phyloP scores from a whole-genome alignment of 495 filamentous ascomycete species.

The Penicillium dipodomyicola region DNA sequence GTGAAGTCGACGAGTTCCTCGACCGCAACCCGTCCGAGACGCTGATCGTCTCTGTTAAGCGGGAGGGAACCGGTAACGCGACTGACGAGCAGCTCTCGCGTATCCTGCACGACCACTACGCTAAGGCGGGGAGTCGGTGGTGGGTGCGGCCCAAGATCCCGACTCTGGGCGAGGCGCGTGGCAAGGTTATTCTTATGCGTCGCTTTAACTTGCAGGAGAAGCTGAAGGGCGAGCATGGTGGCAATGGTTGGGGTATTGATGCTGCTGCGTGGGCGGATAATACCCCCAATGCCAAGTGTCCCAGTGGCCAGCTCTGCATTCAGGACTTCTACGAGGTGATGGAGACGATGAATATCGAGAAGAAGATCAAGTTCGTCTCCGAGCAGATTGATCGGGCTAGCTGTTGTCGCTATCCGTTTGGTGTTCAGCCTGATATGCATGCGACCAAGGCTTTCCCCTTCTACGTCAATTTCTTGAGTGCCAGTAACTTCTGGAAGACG shows the following conservation, averaged over 20 bases:
- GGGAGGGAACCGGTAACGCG: slow-evolving; percentile 77
- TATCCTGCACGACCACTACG: slow-evolving; percentile 70
- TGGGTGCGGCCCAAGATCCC: slow-evolving; percentile 78
- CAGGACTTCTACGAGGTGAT: slow-evolving; percentile 95
- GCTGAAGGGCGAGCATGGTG: slow-evolving; percentile 57
- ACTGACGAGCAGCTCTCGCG: slow-evolving; percentile 77
- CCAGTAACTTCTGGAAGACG: slow-evolving; percentile 88
- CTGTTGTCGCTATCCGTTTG: slow-evolving; percentile 42
- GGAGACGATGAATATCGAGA: slow-evolving; percentile 68
- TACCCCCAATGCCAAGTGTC: slow-evolving; percentile 68
- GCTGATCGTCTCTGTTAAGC: slow-evolving; percentile 84
- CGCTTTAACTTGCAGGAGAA: slow-evolving; percentile 68
- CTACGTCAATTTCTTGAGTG: slow-evolving; percentile 87
- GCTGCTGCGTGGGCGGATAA: slow-evolving; percentile 87
- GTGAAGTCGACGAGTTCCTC: slow-evolving; percentile 70
- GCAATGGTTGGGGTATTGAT: slow-evolving; percentile 76
- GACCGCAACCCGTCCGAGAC: slow-evolving; percentile 74
- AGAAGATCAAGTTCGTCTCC: slow-evolving; percentile 71
- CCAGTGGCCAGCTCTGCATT: slow-evolving; percentile 74
- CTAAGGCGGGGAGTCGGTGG: slow-evolving; percentile 63
- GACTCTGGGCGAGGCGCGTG: slow-evolving; percentile 73
- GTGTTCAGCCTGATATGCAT: slow-evolving; percentile 29
- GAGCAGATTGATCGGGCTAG: slow-evolving; percentile 75
- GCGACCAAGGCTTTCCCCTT: slow-evolving; percentile 57
- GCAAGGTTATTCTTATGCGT: slow-evolving; percentile 81